phyloP scores from a whole-genome alignment of 2,329 filamentous ascomycete species.

The Ascochyta lentis region DNA sequence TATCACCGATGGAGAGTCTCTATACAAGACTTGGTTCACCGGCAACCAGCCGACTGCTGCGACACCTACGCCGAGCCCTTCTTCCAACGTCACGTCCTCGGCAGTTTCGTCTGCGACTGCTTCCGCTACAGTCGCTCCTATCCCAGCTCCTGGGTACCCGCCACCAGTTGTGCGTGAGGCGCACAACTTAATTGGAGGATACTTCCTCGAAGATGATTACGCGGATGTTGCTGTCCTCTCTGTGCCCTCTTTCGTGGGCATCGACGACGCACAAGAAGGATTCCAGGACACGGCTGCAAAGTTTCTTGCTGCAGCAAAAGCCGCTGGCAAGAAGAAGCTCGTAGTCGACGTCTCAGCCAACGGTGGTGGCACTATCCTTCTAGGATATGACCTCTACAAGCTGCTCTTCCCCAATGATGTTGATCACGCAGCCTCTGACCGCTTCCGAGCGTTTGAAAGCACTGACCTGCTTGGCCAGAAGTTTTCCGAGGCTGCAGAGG shows the following conservation, averaged over 20 bases:
- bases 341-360: conserved; percentile 67
- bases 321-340: conserved; percentile 64
- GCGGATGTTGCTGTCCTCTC: conserved; percentile 56
- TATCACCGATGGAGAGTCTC: conserved; percentile 51
- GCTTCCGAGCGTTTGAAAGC: conserved; percentile 59
- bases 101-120: conserved; percentile 23
- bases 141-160: conserved; percentile 54
- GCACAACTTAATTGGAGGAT: conserved; percentile 55
- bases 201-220: conserved; percentile 55
- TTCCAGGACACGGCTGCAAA: conserved; percentile 53
- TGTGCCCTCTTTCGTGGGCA: conserved; percentile 52
- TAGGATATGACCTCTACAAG: conserved; percentile 69
- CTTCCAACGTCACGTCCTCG: conserved; percentile 17
- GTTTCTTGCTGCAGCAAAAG: conserved; percentile 53
- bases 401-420: conserved; percentile 59
- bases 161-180: conserved; percentile 51
- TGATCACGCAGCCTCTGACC: conserved; percentile 58
- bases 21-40: conserved; percentile 49
- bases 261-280: conserved; percentile 32
- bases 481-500: conserved; percentile 42
- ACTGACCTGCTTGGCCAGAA: conserved; percentile 55
- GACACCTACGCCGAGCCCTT: conserved; percentile 27
- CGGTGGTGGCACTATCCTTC: conserved; percentile 64
- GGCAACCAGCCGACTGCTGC: conserved; percentile 31
- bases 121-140: conserved; percentile 28